These are phyloP conservation scores for Tetrapisispora pingtungensis DNA, from an alignment of 805 yeast species.

Conservation along the genomic window DNA sequence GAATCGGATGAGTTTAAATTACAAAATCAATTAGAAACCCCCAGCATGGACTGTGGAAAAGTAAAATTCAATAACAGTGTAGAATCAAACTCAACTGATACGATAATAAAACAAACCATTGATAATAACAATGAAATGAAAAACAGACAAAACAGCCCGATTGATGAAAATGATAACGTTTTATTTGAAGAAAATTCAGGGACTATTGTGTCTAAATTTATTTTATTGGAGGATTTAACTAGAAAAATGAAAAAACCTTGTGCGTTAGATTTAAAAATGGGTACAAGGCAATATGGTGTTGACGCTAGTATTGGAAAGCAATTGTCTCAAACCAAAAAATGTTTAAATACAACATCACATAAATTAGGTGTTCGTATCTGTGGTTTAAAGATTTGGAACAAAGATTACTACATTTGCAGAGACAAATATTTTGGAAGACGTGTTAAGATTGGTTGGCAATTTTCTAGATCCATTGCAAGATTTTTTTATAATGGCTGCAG, in stretches of 20 bases:
- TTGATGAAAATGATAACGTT: constrained; percentile 10
- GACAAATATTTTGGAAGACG: constrained; percentile 92
- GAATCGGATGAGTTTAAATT: too few relatives aligned
- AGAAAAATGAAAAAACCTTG: constrained; percentile 76
- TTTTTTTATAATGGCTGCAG: constrained; percentile 70
- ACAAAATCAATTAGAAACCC: too few relatives aligned
- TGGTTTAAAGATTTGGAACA: constrained; percentile 84
- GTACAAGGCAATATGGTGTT: constrained; percentile 96
- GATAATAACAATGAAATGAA: not conserved
- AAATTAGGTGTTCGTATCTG: constrained; percentile 84
- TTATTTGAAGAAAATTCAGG: constrained; percentile 20
- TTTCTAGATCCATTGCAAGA: constrained; percentile 62
- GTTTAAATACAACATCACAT: constrained; percentile 70
- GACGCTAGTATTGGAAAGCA: constrained; percentile 70
- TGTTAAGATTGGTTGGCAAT: constrained; percentile 60
- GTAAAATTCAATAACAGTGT: not conserved
- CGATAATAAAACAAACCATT: not conserved
- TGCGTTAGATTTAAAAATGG: constrained; percentile 93
- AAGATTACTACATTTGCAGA: constrained; percentile 45
- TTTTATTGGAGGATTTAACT: constrained; percentile 83
- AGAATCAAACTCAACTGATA: not conserved
- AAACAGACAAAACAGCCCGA: not conserved
- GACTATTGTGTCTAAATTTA: constrained; percentile 44
- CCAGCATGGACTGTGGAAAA: not conserved
- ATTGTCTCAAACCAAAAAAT: constrained; percentile 70